Base-by-base conservation (phyloP, 2,329 filamentous ascomycete genomes). In the Cryphonectria radicalis region DNA sequence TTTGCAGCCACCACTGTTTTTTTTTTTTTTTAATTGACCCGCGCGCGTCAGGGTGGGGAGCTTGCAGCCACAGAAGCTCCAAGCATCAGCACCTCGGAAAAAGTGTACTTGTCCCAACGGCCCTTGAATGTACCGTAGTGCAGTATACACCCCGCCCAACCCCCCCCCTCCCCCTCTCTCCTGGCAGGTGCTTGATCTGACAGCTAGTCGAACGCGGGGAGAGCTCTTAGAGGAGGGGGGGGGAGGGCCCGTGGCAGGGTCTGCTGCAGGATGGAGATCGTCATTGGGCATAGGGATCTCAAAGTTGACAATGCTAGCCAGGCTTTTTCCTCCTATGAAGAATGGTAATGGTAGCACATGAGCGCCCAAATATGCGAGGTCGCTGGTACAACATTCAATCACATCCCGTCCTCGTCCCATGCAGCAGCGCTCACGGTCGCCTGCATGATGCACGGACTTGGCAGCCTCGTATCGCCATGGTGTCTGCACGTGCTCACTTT, bases 401-500 rank as follows among this genome's bases (percentile, higher is more conserved):
- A 50, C 22, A 50, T 22, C 46, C 46, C 22, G 46, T 50, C 46
- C 46, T 11, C 19, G 43, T 46, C 43, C 43, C 17, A 22, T 46
- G 43, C 43, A 22, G 43, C 43, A 22, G 43, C 43, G 17, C 19
- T 46, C 19, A n/a, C 22, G 53, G n/a, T 57, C 53, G 53, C 53
- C 53, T 57, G 53, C 53, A 57, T 57, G 53, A 57, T n/a, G 53
- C 53, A 25, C n/a, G 25, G 53, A 28, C 53, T 28, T 28, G 53
- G 53, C 53, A 57, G 53, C 25, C 53, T 57, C 53, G 53, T 57
- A 57, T 57, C 53, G 53, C 53, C 46, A n/a, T 50, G 46, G 46
- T 50, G 46, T 50, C 53, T 57, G 53, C 53, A 57, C 25, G 53
- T 57, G 53, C 53, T 57, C 17, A 50, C 46, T 50, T 22, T 50